Conservation (phyloP, 129 eudicot species). For the Silybum marianum region DNA sequence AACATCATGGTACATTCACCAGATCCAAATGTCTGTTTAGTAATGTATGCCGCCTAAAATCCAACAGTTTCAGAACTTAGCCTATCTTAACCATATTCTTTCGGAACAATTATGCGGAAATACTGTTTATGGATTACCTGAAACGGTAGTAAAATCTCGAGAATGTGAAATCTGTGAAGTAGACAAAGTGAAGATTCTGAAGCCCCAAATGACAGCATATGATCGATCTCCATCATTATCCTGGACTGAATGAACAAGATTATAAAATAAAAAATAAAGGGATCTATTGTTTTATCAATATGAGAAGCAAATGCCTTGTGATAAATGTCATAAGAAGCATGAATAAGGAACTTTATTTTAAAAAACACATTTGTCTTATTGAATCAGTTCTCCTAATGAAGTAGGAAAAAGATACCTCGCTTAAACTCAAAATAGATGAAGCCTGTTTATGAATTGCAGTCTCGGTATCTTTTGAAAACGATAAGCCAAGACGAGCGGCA, state of each 20-base stretch:
- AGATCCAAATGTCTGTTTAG: slow-evolving; percentile 42
- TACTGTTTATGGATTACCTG: slow-evolving; percentile 47
- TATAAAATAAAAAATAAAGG: background rate
- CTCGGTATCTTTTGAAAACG: slow-evolving; percentile 78
- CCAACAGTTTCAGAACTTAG: slow-evolving; percentile 13
- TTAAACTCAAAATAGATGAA: slow-evolving; percentile 47
- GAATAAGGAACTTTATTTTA: background rate
- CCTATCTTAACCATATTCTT: slow-evolving; percentile 6
- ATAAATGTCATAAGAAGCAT: background rate
- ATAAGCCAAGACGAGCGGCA: slow-evolving; percentile 92
- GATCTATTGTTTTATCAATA: too few relatives aligned
- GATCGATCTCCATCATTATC: slow-evolving; percentile 74
- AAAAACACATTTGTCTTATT: background rate
- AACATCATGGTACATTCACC: slow-evolving; percentile 50
- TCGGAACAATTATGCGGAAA: slow-evolving; percentile 12
- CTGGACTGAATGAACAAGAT: slow-evolving; percentile 57
- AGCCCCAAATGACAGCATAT: slow-evolving; percentile 94
- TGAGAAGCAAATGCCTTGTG: background rate
- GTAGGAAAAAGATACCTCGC: slow-evolving; percentile 47
- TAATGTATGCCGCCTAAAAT: slow-evolving; percentile 75
- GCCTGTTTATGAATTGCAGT: slow-evolving; percentile 59
- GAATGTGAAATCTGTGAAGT: slow-evolving; percentile 67
- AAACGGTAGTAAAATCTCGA: slow-evolving; percentile 75
- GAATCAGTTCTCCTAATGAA: slow-evolving; percentile 9
- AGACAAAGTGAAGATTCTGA: slow-evolving; percentile 76